A percentile compares a stretch with the other conserved stretches of the same genome.
These are phyloP conservation scores for Lipomyces oligophaga DNA, from an alignment of 805 yeast species.

Conservation along the genomic window DNA sequence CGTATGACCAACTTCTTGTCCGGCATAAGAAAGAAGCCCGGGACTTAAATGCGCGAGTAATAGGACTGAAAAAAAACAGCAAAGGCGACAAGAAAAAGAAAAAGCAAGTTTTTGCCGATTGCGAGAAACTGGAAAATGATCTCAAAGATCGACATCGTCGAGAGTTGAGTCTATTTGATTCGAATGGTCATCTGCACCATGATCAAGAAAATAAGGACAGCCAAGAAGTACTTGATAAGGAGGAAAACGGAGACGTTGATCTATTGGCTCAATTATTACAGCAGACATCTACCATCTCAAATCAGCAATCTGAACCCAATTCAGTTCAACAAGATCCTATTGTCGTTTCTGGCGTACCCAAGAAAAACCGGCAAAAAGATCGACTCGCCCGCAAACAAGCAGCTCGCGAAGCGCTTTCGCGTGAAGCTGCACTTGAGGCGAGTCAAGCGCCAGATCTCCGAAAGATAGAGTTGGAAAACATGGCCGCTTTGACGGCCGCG, in stretches of 20 bases:
- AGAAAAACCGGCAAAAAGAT: constrained; percentile 80
- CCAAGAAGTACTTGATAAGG: constrained; percentile 27
- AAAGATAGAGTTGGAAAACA: constrained; percentile 64
- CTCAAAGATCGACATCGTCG: constrained; percentile 51
- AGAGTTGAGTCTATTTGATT: constrained; percentile 42
- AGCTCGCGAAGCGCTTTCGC: constrained; percentile 55
- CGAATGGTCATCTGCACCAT: no score
- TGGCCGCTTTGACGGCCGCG: constrained; percentile 40
- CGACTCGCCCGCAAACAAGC: constrained; percentile 72
- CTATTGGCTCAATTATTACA: constrained; percentile 56
- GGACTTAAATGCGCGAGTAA: constrained; percentile 61
- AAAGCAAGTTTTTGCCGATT: constrained; percentile 58
- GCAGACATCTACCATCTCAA: neutral
- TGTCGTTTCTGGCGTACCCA: neutral
- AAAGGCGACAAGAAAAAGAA: constrained; percentile 63
- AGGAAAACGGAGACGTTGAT: constrained; percentile 42
- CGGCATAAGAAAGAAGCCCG: constrained; percentile 67
- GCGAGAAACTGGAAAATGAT: constrained; percentile 56
- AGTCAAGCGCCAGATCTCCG: constrained; percentile 60
- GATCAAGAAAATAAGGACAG: constrained; percentile 1
- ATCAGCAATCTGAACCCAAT: neutral
- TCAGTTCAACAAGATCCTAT: neutral
- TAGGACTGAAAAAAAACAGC: constrained; percentile 76
- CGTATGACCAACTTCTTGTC: constrained; percentile 49
- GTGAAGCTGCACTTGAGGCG: constrained; percentile 72